Base-by-base conservation (phyloP, 2,329 filamentous ascomycete species). In the Botrytis hyacinthi region DNA sequence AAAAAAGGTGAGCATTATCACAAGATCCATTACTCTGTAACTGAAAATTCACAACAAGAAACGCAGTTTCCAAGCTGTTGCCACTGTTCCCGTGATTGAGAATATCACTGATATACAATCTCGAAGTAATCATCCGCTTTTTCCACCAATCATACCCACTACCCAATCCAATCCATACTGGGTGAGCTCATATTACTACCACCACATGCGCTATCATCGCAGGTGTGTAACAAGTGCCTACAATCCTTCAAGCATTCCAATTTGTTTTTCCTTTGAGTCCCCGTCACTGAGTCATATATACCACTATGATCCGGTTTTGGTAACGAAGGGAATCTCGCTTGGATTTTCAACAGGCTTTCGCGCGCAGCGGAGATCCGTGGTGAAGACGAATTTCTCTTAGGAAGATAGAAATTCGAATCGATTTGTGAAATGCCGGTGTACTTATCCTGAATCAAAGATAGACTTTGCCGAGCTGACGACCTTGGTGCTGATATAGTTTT, bases 121-220 rank as follows among this genome's bases (percentile, higher is more conserved):
- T 57, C 18, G 16, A 32, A 69, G n/a, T 26, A 5, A 5, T 26
- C 12, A 57, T 57, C 26, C 18, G 26, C 48, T 32, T 26, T 32
- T 57, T 4, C 40, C 35, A 26, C 29, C n/a, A 14, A 32, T 20
- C 48, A 26, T 42, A 6, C 8, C 51, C n/a, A 44, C 75, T 66
- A 77, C 40, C 73, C 74, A 74, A 78, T 78, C 76, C 76, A 79
- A 71, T 78, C 78, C 22, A 78, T 70, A 72, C 75, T 78, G 32
- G 75, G 75, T 42, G 61, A 69, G 42, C 75, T 68, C 18, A 69
- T 74, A 54, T 77, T 67, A 6, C 46, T 66, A 10, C 14, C 60
- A n/a, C 35, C 60, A n/a, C 35, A n/a, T 20, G 35, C 37, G 22
- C 48, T 62, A 62, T 74, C 75, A 73, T 76, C 76, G 71, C 76